These are phyloP conservation scores for Phytopythium oedochilum DNA, from an alignment of 352 stramenopile species.

Conservation along the genomic window DNA sequence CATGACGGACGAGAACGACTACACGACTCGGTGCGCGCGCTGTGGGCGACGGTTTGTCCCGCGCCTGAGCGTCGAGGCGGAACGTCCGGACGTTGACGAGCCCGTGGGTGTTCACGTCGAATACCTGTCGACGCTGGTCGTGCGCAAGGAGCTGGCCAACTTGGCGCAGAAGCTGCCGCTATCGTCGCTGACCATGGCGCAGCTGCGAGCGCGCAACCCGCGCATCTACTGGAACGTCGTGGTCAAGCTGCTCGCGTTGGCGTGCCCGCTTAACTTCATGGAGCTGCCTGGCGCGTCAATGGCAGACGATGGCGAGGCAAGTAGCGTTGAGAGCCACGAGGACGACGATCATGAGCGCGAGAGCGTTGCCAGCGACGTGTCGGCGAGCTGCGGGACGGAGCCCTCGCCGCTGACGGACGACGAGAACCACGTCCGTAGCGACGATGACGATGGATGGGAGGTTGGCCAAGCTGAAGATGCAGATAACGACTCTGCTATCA, in stretches of 20 bases:
- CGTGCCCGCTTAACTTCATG: conserved; percentile 38
- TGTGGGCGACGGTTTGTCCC: conserved; percentile 31
- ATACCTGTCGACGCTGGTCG: conserved; percentile 37
- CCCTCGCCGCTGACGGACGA: background rate
- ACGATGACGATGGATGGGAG: background rate
- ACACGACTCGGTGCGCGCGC: conserved; percentile 26
- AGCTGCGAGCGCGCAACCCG: conserved; percentile 26
- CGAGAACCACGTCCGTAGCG: background rate
- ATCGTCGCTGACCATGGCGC: conserved; percentile 28
- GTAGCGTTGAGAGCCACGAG: background rate
- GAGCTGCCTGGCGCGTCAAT: conserved; percentile 26
- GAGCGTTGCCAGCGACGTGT: background rate
- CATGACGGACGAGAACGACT: conserved; percentile 27
- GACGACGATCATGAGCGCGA: background rate
- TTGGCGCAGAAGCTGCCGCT: conserved; percentile 31
- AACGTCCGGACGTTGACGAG: background rate
- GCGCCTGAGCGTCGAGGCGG: conserved; percentile 22
- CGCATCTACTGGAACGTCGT: conserved; percentile 62
- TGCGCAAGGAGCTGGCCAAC: conserved; percentile 40
- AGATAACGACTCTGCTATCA: background rate
- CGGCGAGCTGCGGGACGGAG: conserved; percentile 1
- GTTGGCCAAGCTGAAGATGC: background rate
- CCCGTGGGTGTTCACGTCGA: conserved; percentile 31
- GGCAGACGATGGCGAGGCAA: no score
- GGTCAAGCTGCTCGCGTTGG: conserved; percentile 40